Conservation (phyloP, 2,329 filamentous ascomycete species). For the Microcyclospora tardicrescens region DNA sequence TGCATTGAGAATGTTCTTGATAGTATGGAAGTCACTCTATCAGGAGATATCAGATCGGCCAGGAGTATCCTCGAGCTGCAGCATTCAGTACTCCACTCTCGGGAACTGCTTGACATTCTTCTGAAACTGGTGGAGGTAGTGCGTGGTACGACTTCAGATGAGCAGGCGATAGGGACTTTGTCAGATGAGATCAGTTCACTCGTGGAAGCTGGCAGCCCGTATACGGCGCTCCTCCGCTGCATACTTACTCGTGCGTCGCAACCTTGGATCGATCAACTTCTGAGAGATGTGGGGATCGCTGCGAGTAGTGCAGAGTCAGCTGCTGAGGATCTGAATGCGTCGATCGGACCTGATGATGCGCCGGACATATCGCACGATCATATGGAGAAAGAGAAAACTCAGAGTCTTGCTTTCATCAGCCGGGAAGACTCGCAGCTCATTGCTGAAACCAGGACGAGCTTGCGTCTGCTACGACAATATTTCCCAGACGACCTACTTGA, state of each 20-base stretch:
- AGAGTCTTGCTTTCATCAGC: slow-evolving; percentile 46
- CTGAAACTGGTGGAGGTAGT: slow-evolving; percentile 3
- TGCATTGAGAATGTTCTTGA: slow-evolving; percentile 27
- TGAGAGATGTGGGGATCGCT: slow-evolving; percentile 10
- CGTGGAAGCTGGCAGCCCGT: slow-evolving; percentile 6
- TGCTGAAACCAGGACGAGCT: slow-evolving; percentile 68
- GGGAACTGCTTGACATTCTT: slow-evolving; percentile 11
- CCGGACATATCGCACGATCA: slow-evolving; percentile 5
- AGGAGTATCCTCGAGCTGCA: slow-evolving; percentile 30
- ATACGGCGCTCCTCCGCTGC: slow-evolving; percentile 7
- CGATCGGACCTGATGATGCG: not conserved
- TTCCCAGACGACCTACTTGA: slow-evolving; percentile 40
- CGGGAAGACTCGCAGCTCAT: slow-evolving; percentile 55
- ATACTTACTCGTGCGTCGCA: slow-evolving; percentile 13
- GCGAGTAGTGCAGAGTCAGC: not conserved
- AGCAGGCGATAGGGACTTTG: slow-evolving; percentile 12
- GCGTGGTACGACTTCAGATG: slow-evolving; percentile 7
- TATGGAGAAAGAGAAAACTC: slow-evolving; percentile 10
- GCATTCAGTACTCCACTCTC: slow-evolving; percentile 28
- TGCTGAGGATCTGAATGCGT: not conserved
- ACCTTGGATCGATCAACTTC: slow-evolving; percentile 16
- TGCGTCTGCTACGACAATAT: slow-evolving; percentile 57
- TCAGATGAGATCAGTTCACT: slow-evolving; percentile 10
- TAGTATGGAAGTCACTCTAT: slow-evolving; percentile 21
- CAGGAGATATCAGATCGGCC: slow-evolving; percentile 21